Base-by-base conservation (phyloP, 2,329 filamentous ascomycete species). In the Stemphylium lycopersici region DNA sequence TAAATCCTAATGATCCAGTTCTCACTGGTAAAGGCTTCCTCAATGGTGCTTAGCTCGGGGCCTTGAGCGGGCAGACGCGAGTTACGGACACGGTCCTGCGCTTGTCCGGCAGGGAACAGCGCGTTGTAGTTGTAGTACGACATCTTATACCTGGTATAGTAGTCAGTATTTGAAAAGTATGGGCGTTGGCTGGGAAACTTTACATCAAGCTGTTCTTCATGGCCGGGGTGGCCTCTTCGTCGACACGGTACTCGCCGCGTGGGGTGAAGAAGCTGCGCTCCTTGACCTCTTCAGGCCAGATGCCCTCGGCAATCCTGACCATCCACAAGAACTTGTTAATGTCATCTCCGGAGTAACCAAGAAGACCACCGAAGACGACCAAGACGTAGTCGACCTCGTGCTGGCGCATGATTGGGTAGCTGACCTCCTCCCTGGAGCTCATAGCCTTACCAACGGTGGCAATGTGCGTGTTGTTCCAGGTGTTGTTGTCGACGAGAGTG, bases 241-340 rank as follows among this genome's bases (percentile, higher is more conserved):
- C 95, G 26, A 99, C 91, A 61, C 90, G 87, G 80, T 99, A 99
- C 76, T 99, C 95, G 73, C 96, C 95, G 61, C 93, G 87, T 4
- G 88, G 71, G 6, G 95, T 99, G 79, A 99, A 99, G 81, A 93
- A 99, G 70, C 93, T 89, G 61, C 95, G 90, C 80, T 99, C 95
- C 80, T 92, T 96, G 66, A 99, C 89, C 83, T 99, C 93, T 63
- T 98, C 92, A n/a, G 95, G 95, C 95, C 95, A 99, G 78, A 99
- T 98, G 62, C 95, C 95, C 79, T 99, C 95, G 34, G 95, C 95
- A 72, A 99, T 99, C 74, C 95, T 87, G 54, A 99, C 93, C 96
- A 99, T 99, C 95, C 95, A 99, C 66, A 99, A 82, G 83, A 99
- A 99, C 81, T 99, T 99, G 83, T 99, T 99, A 81, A 99, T 96